Evolutionary conservation across 2,329 filamentous ascomycete species (phyloP).

Genomic region (Emergomyces pasteurianus): DNA sequence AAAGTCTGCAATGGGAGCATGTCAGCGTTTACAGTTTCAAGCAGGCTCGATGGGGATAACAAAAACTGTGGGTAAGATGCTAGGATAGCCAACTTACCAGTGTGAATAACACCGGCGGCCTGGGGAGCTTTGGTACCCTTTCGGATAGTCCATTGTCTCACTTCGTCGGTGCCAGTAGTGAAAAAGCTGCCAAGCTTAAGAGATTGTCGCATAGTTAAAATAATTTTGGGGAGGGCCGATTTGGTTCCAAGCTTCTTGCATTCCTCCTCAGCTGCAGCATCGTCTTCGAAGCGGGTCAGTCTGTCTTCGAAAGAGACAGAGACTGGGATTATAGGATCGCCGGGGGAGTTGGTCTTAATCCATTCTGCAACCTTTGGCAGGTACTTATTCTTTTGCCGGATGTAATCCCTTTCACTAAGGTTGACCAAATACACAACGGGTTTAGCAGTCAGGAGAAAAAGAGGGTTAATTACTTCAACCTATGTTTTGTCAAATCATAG

Average conservation of each 20-base stretch:
- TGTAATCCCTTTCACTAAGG: conserved; percentile 90
- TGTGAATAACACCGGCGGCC: conserved; percentile 94
- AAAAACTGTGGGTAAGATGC: background rate
- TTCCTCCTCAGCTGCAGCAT: conserved; percentile 69
- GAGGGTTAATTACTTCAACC: conserved; percentile 95
- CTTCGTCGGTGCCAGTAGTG: conserved; percentile 90
- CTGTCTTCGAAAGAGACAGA: conserved; percentile 91
- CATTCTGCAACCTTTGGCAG: conserved; percentile 86
- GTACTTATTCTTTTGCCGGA: conserved; percentile 99
- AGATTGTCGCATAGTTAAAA: conserved; percentile 83
- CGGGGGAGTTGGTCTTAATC: conserved; percentile 80
- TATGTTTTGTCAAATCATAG: conserved; percentile 28
- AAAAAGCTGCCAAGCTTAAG: conserved; percentile 92
- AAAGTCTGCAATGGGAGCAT: conserved; percentile 49
- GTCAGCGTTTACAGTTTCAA: background rate
- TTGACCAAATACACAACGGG: conserved; percentile 96
- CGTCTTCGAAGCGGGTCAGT: conserved; percentile 65
- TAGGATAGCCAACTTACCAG: conserved; percentile 28
- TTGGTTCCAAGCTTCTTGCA: conserved; percentile 79
- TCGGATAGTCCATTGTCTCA: conserved; percentile 95
- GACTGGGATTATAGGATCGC: conserved; percentile 85
- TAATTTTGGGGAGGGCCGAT: conserved; percentile 82
- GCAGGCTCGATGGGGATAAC: background rate
- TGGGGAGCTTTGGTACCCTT: conserved; percentile 95
- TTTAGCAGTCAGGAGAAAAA: conserved; percentile 91